Base-by-base conservation (phyloP, 2,329 filamentous ascomycete genomes). In the Aspergillus sp. region DNA sequence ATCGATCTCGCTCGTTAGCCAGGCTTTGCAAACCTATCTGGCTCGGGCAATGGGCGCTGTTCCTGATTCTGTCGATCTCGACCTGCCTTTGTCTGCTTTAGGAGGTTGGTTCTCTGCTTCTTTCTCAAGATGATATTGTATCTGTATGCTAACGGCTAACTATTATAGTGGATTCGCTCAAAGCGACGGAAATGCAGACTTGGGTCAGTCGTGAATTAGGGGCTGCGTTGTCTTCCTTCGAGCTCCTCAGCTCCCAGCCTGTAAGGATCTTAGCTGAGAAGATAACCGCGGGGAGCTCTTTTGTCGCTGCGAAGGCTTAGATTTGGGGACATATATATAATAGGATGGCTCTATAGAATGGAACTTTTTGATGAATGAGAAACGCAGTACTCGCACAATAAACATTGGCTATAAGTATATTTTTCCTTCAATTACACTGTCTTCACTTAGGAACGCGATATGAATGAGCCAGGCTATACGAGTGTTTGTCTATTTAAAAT, bases 191-290 rank as follows among this genome's bases (percentile, higher is more conserved):
- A 3, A 65, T 68, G 8, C 66, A 68, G 48, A 66, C 64, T 32
- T 68, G 66, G 65, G 66, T 68, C 21, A 61, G 57, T 4, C 65
- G 65, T 0, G 65, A 68, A 47, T 21, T 68, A 23, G 64, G 66
- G 1, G 64, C 66, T 3, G 65, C 67, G 19, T 23, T 68, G 11
- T 62, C 65, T 15, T 64, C 66, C 5, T 68, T 68, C 41, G 65
- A 68, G n/a, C 67, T 68, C 58, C 56, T 68, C 7, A 65, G 66
- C 6, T 67, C 66, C 1, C 65, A 64, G 50, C 62, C 66, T 0
- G 58, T 64, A 10, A 68, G 62, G 54, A 53, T 64, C 0, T 30
- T 68, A 25, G 65, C 63, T 11, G 62, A 59, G 30, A 67, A 67
- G 38, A 68, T 68, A 44, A 62, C 62, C 17, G 54, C 63, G 3